Conservation (phyloP, 1,284 basidiomycete species). For the Cryptococcus floricola region DNA sequence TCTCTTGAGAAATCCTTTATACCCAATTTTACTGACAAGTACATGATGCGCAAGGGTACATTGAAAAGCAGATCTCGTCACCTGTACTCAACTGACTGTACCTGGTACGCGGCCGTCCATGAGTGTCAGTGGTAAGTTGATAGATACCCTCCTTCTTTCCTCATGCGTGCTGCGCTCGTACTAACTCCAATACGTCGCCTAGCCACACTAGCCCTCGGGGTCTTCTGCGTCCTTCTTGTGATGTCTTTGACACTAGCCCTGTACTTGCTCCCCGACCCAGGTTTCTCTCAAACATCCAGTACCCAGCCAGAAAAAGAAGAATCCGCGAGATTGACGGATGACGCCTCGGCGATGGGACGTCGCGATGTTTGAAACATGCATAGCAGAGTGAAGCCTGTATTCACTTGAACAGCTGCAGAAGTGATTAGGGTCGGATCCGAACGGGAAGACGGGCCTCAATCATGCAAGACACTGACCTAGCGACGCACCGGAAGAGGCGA, state of each 20-base stretch:
- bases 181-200: background rate
- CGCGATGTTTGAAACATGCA: background rate
- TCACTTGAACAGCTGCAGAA: too few relatives aligned
- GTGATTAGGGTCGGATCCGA: too few relatives aligned
- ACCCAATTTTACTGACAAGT: too few relatives aligned
- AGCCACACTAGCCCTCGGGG: conserved; percentile 10
- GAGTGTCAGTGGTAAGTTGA: background rate
- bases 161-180: background rate
- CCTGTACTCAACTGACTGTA: too few relatives aligned
- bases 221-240: conserved; percentile 5
- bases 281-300: background rate
- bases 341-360: background rate
- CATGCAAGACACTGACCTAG: too few relatives aligned
- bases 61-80: too few relatives aligned
- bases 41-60: too few relatives aligned
- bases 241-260: conserved; percentile 5
- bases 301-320: conserved; percentile 1
- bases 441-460: too few relatives aligned
- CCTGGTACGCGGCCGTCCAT: background rate
- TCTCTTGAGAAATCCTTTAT: background rate
- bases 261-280: conserved; percentile 12
- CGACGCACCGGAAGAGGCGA: too few relatives aligned
- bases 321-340: background rate
- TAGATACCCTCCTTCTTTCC: too few relatives aligned
- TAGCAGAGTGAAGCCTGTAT: too few relatives aligned